Evolutionary conservation across 257 asterid species (phyloP).

Genomic region (Primulina huaijiensis): DNA sequence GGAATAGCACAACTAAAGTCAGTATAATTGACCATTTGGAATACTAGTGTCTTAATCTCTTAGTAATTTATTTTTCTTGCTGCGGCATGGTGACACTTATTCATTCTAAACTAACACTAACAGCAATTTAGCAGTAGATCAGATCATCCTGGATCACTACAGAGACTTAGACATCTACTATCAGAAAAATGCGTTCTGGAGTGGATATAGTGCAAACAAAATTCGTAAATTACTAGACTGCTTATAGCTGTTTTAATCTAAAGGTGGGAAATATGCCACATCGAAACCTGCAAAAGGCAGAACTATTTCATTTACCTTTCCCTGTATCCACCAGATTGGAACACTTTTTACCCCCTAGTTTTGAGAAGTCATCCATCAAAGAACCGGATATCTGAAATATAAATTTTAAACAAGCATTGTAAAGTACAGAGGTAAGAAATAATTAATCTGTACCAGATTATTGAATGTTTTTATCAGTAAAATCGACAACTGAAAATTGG

Average conservation of each 20-base stretch:
- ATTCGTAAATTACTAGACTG: not conserved
- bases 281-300: slow-evolving; percentile 16
- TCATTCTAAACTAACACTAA: slow-evolving; percentile 2
- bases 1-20: not conserved
- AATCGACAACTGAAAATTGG: slow-evolving; percentile 1
- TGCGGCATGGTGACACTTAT: slow-evolving; percentile 7
- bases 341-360: slow-evolving; percentile 69
- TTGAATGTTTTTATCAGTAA: slow-evolving; percentile 1
- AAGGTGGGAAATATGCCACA: slow-evolving; percentile 12
- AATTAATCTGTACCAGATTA: not conserved
- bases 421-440: slow-evolving; percentile 10
- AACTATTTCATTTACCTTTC: slow-evolving; percentile 48
- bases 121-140: slow-evolving; percentile 5
- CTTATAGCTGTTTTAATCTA: not conserved
- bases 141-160: not conserved
- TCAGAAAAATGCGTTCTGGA: slow-evolving; percentile 1
- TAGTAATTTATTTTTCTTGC: not conserved
- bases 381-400: slow-evolving; percentile 53
- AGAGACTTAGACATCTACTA: not conserved
- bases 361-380: slow-evolving; percentile 55
- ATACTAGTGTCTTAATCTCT: slow-evolving; percentile 1
- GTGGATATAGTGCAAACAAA: not conserved
- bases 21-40: not conserved
- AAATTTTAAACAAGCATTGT: slow-evolving; percentile 20
- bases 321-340: slow-evolving; percentile 51